Conservation (phyloP, 257 asterid genomes). For the Primulina tabacum region DNA sequence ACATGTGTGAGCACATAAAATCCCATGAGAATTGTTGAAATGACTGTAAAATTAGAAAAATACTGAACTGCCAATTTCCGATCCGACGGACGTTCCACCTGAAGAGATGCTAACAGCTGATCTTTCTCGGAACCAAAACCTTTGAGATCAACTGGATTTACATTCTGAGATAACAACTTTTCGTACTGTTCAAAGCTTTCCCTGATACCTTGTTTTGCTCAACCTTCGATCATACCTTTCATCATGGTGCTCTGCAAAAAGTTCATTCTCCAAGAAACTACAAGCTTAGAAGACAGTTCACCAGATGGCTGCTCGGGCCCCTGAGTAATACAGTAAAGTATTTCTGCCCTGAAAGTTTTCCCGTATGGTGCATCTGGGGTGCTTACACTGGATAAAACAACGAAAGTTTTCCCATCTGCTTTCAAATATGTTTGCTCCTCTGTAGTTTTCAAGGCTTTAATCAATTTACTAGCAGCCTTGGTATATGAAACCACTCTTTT, state of each 20-base stretch:
- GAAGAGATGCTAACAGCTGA: constrained; percentile 82
- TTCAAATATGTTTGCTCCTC: constrained; percentile 86
- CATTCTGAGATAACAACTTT: constrained; percentile 61
- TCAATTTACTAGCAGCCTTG: constrained; percentile 76
- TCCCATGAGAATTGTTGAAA: constrained; percentile 63
- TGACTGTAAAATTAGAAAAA: constrained; percentile 77
- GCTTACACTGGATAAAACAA: constrained; percentile 62
- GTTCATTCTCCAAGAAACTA: constrained; percentile 87
- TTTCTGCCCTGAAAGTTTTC: constrained; percentile 64
- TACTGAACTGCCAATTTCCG: constrained; percentile 85
- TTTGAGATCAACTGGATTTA: constrained; percentile 74
- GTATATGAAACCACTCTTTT: constrained; percentile 60
- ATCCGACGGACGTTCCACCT: constrained; percentile 71
- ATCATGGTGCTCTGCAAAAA: constrained; percentile 91
- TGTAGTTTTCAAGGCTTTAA: constrained; percentile 76
- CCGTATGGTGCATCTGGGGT: constrained; percentile 99
- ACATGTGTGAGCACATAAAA: constrained; percentile 69
- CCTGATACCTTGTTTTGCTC: constrained; percentile 87
- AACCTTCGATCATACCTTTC: constrained; percentile 90
- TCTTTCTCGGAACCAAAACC: constrained; percentile 80
- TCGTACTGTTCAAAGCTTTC: constrained; percentile 79
- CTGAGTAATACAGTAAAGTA: constrained; percentile 73
- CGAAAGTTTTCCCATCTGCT: constrained; percentile 74
- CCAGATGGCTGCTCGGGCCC: constrained; percentile 95
- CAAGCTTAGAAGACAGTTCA: constrained; percentile 67